Evolutionary conservation across 805 yeast species (phyloP), one percentile per base, ranked within the genome.

Genomic region (Hanseniaspora meyeri): DNA sequence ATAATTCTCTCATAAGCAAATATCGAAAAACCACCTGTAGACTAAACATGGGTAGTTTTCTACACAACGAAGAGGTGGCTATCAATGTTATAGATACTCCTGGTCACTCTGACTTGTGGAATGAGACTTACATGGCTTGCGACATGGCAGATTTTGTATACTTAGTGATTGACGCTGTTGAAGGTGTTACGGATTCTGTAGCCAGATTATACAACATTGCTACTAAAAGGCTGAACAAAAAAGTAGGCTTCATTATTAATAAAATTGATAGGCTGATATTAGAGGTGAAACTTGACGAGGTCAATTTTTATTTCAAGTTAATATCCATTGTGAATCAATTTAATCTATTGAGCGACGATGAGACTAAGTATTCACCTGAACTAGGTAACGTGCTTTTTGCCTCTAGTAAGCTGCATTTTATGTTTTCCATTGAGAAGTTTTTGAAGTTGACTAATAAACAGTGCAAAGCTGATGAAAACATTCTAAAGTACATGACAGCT

Each of bases 31-130:
- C 87, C 6, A 74, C 95, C 1, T 74, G 87, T 16, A 82, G 82
- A 62, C 53, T 83, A 1, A 70, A 83, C 1, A 81, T 87, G 0
- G 74, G 85, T 60, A 72, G 91, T 0, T 61, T 87, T 10, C 65
- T 90, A 7, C 66, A 83, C 16, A 78, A 77, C 0, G 79, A 80
- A 63, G 59, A 78, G 32, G 69, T 69, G 16, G 77, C 74, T 1
- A 79, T 77, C 59, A 87, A 85, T 63, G 59, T 90, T 0, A 61
- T 88, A 0, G 99, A 95, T 63, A 74, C 95, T 0, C 99, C 99
- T 0, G 99, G 99, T 0, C 97, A 93, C 68, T 77, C 79, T 0
- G 83, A 88, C 64, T 93, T 93, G 64, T 70, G 74, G 32, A 96
- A 88, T 64, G 97, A 93, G 62, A 69, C 80, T 4, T 74, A 79